Conservation (phyloP, 176 grass and related monocot species). For the Typha latifolia region DNA sequence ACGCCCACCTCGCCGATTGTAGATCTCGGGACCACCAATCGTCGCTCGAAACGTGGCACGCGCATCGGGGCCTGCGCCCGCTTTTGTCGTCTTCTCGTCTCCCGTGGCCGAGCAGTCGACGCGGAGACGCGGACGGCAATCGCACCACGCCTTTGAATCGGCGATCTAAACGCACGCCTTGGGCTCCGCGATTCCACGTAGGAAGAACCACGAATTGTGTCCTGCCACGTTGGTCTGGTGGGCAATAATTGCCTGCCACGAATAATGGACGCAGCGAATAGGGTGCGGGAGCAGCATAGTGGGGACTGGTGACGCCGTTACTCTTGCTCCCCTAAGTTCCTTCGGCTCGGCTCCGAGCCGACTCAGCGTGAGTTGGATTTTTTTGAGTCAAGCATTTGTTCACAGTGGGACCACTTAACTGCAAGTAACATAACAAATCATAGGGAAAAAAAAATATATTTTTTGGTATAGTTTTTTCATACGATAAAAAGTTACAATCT, state of each 20-base stretch:
- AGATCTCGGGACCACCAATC: neutral
- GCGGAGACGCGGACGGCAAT: neutral
- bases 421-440: too few relatives aligned
- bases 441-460: too few relatives aligned
- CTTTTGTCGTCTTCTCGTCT: neutral
- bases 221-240: neutral
- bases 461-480: too few relatives aligned
- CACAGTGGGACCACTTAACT: too few relatives aligned
- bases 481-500: too few relatives aligned
- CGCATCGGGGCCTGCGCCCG: neutral
- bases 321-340: neutral
- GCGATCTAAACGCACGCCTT: neutral
- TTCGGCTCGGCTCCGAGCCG: neutral
- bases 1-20: neutral
- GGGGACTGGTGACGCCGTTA: constrained; percentile 15
- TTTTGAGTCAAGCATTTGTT: neutral
- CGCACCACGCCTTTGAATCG: neutral
- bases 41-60: neutral
- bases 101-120: neutral
- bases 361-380: neutral
- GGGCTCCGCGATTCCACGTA: neutral
- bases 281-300: constrained; percentile 7
- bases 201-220: neutral
- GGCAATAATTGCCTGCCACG: too few relatives aligned
- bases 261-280: constrained; percentile 14